Percentiles rank a stretch among this genome's conserved stretches.
phyloP scores from a whole-genome alignment of 164 flowering plant species.

The Malania oleifera region DNA sequence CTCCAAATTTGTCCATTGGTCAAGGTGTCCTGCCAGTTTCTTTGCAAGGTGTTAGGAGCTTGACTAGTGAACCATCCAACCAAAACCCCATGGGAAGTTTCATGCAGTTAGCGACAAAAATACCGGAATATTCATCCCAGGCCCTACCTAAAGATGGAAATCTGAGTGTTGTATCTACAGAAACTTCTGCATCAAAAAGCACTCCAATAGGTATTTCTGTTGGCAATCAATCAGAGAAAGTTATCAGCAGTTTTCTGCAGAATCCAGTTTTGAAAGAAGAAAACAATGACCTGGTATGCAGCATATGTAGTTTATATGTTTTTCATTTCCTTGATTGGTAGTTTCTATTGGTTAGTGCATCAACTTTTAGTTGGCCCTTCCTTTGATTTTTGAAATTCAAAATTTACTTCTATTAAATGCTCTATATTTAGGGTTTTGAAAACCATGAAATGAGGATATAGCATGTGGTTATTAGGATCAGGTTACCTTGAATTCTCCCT shows the following conservation, averaged over 20 bases:
- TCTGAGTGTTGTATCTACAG: slow-evolving; percentile 15
- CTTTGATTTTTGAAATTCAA: neutral
- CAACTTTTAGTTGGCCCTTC: neutral
- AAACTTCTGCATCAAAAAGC: slow-evolving; percentile 23
- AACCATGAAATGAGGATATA: too few species aligned
- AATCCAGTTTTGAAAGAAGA: slow-evolving; percentile 51
- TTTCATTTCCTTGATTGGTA: neutral
- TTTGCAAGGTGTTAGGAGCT: slow-evolving; percentile 33
- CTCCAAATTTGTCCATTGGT: slow-evolving; percentile 35
- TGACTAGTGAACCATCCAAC: slow-evolving; percentile 25
- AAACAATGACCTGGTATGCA: slow-evolving; percentile 46
- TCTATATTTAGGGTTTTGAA: too few species aligned
- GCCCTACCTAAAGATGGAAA: slow-evolving; percentile 18
- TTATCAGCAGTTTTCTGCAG: slow-evolving; percentile 54
- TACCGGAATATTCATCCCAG: slow-evolving; percentile 25
- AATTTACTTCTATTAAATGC: too few species aligned
- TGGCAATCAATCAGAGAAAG: slow-evolving; percentile 58
- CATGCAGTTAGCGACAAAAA: slow-evolving; percentile 26
- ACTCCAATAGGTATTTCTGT: slow-evolving; percentile 24
- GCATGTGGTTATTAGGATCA: too few species aligned
- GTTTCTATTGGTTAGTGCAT: neutral
- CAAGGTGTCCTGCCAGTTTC: slow-evolving; percentile 47
- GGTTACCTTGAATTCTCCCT: too few species aligned
- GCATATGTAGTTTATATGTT: neutral
- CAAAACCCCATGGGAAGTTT: slow-evolving; percentile 36